Conservation (phyloP, 1,139 yeast genomes). For the Magnusiomyces tetraspermus region DNA sequence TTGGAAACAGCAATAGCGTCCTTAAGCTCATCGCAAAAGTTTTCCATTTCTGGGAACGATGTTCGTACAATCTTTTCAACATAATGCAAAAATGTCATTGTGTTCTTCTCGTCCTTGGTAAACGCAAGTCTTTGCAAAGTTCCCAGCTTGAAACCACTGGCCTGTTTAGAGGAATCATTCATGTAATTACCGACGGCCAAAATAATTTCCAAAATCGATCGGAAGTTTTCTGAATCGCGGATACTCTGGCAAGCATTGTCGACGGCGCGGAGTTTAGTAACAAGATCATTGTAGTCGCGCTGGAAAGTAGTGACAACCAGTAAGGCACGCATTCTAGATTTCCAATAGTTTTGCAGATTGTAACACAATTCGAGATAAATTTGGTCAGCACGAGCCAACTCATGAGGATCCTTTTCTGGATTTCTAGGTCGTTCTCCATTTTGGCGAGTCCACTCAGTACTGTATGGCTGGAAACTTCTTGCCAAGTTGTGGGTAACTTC, state of each 20-base stretch:
- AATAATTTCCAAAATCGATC: slow-evolving; percentile 62
- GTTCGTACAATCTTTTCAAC: slow-evolving; percentile 71
- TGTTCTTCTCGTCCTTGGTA: slow-evolving; percentile 73
- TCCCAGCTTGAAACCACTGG: slow-evolving; percentile 73
- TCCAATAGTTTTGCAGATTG: slow-evolving; percentile 78
- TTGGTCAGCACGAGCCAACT: slow-evolving; percentile 72
- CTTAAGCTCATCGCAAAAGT: slow-evolving; percentile 66
- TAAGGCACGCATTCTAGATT: slow-evolving; percentile 70
- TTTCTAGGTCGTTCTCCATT: slow-evolving; percentile 26
- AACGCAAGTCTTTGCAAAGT: slow-evolving; percentile 76
- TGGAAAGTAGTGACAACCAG: slow-evolving; percentile 58
- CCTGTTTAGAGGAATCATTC: slow-evolving; percentile 77
- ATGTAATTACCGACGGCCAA: slow-evolving; percentile 85
- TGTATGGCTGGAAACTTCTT: slow-evolving; percentile 64
- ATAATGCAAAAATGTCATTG: slow-evolving; percentile 76
- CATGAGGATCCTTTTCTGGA: slow-evolving; percentile 52
- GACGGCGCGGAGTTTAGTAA: slow-evolving; percentile 48
- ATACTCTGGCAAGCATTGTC: slow-evolving; percentile 60
- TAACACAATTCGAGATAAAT: slow-evolving; percentile 69
- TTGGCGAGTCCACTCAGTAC: slow-evolving; percentile 40
- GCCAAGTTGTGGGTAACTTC: slow-evolving; percentile 61
- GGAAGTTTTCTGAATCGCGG: slow-evolving; percentile 54
- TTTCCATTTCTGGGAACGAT: slow-evolving; percentile 67
- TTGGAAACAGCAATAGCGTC: slow-evolving; percentile 57
- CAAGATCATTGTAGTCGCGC: slow-evolving; percentile 63